Evolutionary conservation across 2,329 filamentous ascomycete species (phyloP).

Genomic region (Trichophyton schoenleinii): DNA sequence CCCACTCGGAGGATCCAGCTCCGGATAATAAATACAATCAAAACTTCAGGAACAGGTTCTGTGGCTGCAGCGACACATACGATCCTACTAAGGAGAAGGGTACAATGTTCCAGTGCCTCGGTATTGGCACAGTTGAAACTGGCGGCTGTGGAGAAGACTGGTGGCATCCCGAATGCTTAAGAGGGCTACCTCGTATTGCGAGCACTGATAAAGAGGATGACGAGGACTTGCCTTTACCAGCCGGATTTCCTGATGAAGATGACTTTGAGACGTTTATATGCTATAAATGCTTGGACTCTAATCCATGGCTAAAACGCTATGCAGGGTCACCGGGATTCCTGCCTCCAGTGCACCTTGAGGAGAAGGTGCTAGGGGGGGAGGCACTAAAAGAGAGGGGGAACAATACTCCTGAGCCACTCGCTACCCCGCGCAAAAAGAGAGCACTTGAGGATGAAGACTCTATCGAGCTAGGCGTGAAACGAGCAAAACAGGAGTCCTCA

Average conservation of each 20-base stretch:
- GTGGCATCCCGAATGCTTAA: conserved; percentile 89
- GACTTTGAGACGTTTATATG: conserved; percentile 84
- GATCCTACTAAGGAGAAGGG: conserved; percentile 81
- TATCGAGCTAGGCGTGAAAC: conserved; percentile 37
- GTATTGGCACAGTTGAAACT: conserved; percentile 63
- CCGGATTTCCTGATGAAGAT: conserved; percentile 79
- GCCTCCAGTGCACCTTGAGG: conserved; percentile 47
- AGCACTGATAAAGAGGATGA: conserved; percentile 29
- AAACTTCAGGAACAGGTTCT: conserved; percentile 89
- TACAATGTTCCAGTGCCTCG: conserved; percentile 96
- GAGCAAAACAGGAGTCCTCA: conserved; percentile 35
- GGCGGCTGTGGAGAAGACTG: conserved; percentile 94
- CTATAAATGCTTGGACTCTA: conserved; percentile 79
- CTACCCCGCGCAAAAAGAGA: conserved; percentile 46
- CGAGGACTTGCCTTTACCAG: conserved; percentile 55
- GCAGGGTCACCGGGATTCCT: conserved; percentile 71
- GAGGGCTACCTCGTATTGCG: conserved; percentile 55
- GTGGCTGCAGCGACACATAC: conserved; percentile 77
- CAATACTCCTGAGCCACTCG: conserved; percentile 12
- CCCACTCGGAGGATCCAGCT: conserved; percentile 59
- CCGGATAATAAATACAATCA: conserved; percentile 81
- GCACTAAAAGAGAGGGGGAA: neutral
- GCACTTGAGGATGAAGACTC: conserved; percentile 44
- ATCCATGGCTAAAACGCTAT: conserved; percentile 87
- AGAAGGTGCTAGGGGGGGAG: neutral